Conservation (phyloP, 345 rosid species). For the Hypericum androsaemum region DNA sequence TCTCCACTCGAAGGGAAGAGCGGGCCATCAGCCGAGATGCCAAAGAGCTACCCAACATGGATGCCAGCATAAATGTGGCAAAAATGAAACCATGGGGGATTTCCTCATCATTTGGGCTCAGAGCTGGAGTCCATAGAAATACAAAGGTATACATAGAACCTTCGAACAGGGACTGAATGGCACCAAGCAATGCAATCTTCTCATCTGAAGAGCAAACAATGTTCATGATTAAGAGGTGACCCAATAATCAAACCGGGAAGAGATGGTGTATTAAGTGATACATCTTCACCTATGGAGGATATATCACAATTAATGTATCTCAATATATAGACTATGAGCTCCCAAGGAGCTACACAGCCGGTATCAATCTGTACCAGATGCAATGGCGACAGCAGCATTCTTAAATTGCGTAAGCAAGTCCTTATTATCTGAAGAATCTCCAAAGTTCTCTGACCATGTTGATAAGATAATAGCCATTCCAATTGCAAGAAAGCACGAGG, state of each 20-base stretch:
- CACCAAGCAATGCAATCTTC: conserved; percentile 88
- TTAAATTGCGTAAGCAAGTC: conserved; percentile 79
- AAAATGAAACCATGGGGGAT: conserved; percentile 97
- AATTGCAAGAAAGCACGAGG: conserved; percentile 83
- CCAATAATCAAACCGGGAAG: too few species aligned
- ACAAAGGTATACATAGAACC: conserved; percentile 99
- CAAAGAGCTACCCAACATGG: conserved; percentile 97
- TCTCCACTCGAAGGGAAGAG: conserved; percentile 61
- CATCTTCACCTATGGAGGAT: too few species aligned
- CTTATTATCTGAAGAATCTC: conserved; percentile 90
- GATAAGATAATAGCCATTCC: conserved; percentile 80
- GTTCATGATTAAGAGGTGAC: too few species aligned
- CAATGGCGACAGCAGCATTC: conserved; percentile 85
- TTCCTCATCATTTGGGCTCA: conserved; percentile 81
- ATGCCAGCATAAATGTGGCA: conserved; percentile 95
- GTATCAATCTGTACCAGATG: conserved; percentile 47
- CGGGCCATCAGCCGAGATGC: conserved; percentile 86
- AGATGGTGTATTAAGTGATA: too few species aligned
- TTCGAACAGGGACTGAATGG: conserved; percentile 93
- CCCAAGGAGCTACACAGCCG: too few species aligned
- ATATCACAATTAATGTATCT: too few species aligned
- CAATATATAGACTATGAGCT: too few species aligned
- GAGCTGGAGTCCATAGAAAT: conserved; percentile 98
- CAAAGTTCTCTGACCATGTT: conserved; percentile 79
- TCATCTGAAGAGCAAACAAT: conserved; percentile 44